Conservation (phyloP, 805 yeast genomes). For the Candida boleticola region DNA sequence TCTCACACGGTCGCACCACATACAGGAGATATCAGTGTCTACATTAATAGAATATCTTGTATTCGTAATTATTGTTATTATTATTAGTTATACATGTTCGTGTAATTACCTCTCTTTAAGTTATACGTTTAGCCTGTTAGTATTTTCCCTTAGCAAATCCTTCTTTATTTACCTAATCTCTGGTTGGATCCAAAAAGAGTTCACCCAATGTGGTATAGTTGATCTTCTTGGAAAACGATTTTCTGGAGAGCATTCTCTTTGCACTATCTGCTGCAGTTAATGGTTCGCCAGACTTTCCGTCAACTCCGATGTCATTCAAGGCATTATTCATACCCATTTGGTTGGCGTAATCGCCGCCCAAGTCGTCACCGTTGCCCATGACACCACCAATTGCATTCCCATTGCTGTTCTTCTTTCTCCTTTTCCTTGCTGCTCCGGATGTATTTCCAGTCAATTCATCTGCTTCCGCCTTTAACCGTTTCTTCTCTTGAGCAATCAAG, state of each 20-base stretch:
- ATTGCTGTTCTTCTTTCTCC: conserved; percentile 31
- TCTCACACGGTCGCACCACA: too few species aligned
- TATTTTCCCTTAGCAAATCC: background rate
- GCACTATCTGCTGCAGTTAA: conserved; percentile 77
- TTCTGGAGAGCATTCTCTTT: conserved; percentile 69
- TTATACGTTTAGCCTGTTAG: background rate
- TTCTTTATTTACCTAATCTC: background rate
- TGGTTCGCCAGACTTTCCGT: conserved; percentile 38
- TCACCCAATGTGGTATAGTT: conserved; percentile 80
- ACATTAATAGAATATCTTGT: too few species aligned
- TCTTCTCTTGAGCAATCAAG: conserved; percentile 79
- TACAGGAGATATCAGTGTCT: too few species aligned
- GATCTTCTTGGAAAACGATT: conserved; percentile 81
- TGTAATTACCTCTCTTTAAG: too few species aligned
- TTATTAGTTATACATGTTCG: too few species aligned
- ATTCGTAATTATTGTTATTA: too few species aligned
- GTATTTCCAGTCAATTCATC: conserved; percentile 82
- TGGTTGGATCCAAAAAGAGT: conserved; percentile 23
- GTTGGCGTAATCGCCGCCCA: conserved; percentile 24
- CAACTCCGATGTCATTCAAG: conserved; percentile 40
- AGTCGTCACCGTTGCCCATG: conserved; percentile 3
- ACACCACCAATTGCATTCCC: conserved; percentile 7
- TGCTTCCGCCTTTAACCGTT: conserved; percentile 78
- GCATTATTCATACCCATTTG: conserved; percentile 30
- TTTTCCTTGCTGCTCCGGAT: conserved; percentile 38